A percentile compares a stretch with the other conserved stretches of the same genome.
These are phyloP conservation scores for Berkeleyomyces basicola DNA, from an alignment of 2,329 filamentous ascomycete species.

Conservation along the genomic window DNA sequence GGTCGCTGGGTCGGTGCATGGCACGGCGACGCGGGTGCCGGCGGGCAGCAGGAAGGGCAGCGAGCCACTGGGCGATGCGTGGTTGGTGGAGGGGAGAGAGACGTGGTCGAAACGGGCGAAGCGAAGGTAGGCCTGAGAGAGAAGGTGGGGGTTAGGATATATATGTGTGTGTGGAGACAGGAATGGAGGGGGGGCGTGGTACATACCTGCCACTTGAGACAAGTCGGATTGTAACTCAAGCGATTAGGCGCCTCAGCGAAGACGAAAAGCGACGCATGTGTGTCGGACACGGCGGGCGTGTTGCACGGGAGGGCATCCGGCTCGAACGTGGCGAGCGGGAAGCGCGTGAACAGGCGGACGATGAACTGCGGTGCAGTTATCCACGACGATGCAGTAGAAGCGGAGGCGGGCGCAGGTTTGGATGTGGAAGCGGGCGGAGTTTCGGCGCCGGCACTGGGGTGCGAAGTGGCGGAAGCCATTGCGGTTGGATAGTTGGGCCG, in stretches of 20 bases:
- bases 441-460: not conserved
- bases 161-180: not conserved
- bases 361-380: slow-evolving; percentile 56
- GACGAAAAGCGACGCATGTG: slow-evolving; percentile 49
- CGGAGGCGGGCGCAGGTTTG: not conserved
- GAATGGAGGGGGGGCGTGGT: not conserved
- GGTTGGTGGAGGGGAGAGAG: slow-evolving; percentile 64
- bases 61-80: slow-evolving; percentile 77
- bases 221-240: slow-evolving; percentile 81
- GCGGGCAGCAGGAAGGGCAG: slow-evolving; percentile 68
- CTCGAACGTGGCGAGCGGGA: slow-evolving; percentile 62
- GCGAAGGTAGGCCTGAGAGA: slow-evolving; percentile 57
- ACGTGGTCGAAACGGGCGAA: slow-evolving; percentile 55
- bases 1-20: slow-evolving; percentile 40
- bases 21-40: slow-evolving; percentile 17
- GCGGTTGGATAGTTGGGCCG: too few species aligned
- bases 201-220: slow-evolving; percentile 88
- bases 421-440: slow-evolving; percentile 1
- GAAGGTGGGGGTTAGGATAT: not conserved
- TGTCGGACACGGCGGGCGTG: slow-evolving; percentile 24
- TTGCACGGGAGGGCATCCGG: slow-evolving; percentile 58
- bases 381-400: slow-evolving; percentile 17
- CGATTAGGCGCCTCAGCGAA: slow-evolving; percentile 50
- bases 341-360: slow-evolving; percentile 66
- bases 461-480: not conserved